Evolutionary conservation across 768 basidiomycete genomes (phyloP).

Genomic region (Cystoderma amianthinum): DNA sequence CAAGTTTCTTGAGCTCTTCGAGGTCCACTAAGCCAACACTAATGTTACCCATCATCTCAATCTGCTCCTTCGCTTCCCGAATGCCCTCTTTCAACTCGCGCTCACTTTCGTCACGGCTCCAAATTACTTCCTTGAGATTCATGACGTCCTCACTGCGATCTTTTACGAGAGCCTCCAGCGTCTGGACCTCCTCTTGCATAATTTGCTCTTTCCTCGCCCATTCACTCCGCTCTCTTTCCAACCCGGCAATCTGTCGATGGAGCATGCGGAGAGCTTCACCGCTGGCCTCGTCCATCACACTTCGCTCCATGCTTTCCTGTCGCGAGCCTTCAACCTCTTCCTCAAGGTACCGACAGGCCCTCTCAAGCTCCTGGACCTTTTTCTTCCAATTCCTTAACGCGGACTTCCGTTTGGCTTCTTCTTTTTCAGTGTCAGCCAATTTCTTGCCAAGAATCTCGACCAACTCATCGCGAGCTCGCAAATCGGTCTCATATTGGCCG

Average conservation of each 20-base stretch:
- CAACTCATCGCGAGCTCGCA: slow-evolving; percentile 67
- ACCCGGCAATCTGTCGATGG: slow-evolving; percentile 70
- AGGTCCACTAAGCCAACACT: slow-evolving; percentile 35
- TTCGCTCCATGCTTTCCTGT: slow-evolving; percentile 73
- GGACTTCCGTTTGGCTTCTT: slow-evolving; percentile 51
- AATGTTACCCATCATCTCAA: slow-evolving; percentile 47
- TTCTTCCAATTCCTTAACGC: slow-evolving; percentile 63
- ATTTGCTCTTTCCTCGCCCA: slow-evolving; percentile 33
- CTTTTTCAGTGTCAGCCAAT: slow-evolving; percentile 49
- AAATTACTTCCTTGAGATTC: slow-evolving; percentile 35
- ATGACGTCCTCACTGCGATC: slow-evolving; percentile 36
- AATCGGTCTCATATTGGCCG: slow-evolving; percentile 70
- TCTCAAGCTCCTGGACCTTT: slow-evolving; percentile 71
- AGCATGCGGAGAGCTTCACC: slow-evolving; percentile 74
- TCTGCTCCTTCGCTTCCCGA: slow-evolving; percentile 49
- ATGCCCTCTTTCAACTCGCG: slow-evolving; percentile 47
- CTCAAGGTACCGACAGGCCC: slow-evolving; percentile 58
- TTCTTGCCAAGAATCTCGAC: slow-evolving; percentile 53
- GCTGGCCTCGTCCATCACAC: slow-evolving; percentile 81
- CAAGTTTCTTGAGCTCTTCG: slow-evolving; percentile 31
- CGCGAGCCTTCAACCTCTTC: slow-evolving; percentile 85
- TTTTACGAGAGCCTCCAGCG: slow-evolving; percentile 40
- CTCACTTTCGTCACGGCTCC: slow-evolving; percentile 46
- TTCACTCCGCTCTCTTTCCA: slow-evolving; percentile 61
- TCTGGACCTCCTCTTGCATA: slow-evolving; percentile 37